Conservation (phyloP, 176 grass and related monocot genomes). For the Guadua angustifolia region DNA sequence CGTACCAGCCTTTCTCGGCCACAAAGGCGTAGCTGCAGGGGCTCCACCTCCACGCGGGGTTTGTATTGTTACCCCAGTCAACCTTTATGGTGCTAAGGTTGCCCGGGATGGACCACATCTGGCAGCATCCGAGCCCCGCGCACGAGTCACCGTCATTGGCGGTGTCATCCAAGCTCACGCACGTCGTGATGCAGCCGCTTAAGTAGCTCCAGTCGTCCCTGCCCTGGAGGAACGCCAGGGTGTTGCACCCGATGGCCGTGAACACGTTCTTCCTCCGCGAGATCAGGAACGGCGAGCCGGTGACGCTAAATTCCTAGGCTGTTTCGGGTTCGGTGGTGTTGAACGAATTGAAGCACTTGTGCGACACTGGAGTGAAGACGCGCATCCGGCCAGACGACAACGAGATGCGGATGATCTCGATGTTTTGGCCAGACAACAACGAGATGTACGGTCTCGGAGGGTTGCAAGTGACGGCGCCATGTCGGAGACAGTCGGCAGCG, state of each 20-base stretch:
- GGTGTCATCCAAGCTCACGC: not conserved
- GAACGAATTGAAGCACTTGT: too few species aligned
- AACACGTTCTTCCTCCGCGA: slow-evolving; percentile 32
- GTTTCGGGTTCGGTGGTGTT: not conserved
- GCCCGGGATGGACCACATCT: too few species aligned
- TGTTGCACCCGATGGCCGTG: slow-evolving; percentile 42
- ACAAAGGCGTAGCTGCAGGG: slow-evolving; percentile 29
- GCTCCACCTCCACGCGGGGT: not conserved
- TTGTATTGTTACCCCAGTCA: not conserved
- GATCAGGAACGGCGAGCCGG: not conserved
- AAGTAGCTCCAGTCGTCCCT: not conserved
- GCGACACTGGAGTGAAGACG: too few species aligned
- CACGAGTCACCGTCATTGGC: not conserved
- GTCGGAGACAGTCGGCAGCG: too few species aligned
- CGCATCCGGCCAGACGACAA: too few species aligned
- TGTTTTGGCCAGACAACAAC: too few species aligned
- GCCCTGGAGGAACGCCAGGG: not conserved
- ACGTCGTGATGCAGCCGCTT: slow-evolving; percentile 35
- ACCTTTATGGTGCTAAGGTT: too few species aligned
- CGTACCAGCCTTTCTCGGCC: not conserved
- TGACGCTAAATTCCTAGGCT: not conserved
- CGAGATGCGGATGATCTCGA: too few species aligned
- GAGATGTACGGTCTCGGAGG: too few species aligned
- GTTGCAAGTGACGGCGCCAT: too few species aligned
- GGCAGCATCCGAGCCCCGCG: slow-evolving; percentile 47